These are phyloP conservation scores for Leishmania mexicana DNA, from an alignment of 208 protist genomes.

Conservation along the genomic window DNA sequence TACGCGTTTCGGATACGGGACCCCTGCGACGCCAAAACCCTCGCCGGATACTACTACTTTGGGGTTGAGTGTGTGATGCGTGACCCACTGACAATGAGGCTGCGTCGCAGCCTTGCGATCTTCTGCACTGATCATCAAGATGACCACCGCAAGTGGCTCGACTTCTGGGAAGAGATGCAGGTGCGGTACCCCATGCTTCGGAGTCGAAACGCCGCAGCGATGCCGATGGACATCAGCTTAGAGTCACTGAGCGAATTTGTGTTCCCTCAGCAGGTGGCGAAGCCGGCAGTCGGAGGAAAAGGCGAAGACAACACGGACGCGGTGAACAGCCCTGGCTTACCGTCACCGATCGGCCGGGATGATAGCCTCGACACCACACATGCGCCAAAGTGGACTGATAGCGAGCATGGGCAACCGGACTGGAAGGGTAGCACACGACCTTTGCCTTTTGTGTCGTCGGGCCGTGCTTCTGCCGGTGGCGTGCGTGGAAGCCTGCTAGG, in stretches of 20 bases:
- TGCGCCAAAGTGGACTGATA: conserved; percentile 1
- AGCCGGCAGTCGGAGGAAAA: not conserved
- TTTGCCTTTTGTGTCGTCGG: not conserved
- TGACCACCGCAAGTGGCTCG: conserved; percentile 47
- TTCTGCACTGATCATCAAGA: conserved; percentile 45
- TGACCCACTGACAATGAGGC: conserved; percentile 4
- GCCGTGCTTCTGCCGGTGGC: not conserved
- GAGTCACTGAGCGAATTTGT: conserved; percentile 10
- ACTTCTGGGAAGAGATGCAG: conserved; percentile 46
- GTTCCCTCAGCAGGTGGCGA: not conserved
- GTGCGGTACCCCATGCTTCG: conserved; percentile 32
- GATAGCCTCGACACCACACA: conserved; percentile 13
- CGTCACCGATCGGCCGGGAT: conserved; percentile 11
- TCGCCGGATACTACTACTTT: conserved; percentile 58
- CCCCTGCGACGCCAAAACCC: not conserved
- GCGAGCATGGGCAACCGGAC: not conserved
- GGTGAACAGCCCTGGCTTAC: not conserved
- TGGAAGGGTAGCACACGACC: not conserved
- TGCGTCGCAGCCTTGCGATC: conserved; percentile 41
- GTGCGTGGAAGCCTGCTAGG: not conserved
- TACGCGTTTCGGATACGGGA: conserved; percentile 22
- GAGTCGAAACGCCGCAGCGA: conserved; percentile 9
- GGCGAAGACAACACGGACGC: not conserved
- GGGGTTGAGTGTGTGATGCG: conserved; percentile 41
- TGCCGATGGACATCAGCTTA: conserved; percentile 11